Evolutionary conservation across 495 filamentous ascomycete genomes (phyloP).

Genomic region (Lichenothelia convexa): DNA sequence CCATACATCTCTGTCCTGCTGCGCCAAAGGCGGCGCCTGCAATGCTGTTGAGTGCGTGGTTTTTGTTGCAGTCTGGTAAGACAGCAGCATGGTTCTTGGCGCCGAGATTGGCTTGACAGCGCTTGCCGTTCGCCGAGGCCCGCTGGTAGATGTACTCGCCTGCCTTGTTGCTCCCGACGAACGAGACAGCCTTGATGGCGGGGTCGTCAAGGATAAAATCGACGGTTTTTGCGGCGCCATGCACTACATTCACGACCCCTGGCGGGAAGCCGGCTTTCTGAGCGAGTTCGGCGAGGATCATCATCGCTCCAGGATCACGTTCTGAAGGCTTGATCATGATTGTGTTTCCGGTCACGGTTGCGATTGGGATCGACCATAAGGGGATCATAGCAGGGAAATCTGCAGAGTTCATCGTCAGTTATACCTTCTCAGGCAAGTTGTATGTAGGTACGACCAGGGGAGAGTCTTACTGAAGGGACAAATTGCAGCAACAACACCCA

Average conservation of each 20-base stretch:
- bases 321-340: constrained; percentile 94
- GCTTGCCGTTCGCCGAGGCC: constrained; percentile 77
- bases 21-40: constrained; percentile 91
- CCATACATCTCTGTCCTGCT: constrained; percentile 96
- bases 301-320: constrained; percentile 90
- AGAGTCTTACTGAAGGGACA: constrained; percentile 82
- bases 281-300: constrained; percentile 90
- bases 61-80: constrained; percentile 94
- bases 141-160: constrained; percentile 92
- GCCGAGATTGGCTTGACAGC: constrained; percentile 93
- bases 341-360: constrained; percentile 86
- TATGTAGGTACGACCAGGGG: too few species aligned
- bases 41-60: constrained; percentile 87
- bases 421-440: background rate
- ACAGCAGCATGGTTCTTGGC: constrained; percentile 98
- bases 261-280: constrained; percentile 84
- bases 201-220: constrained; percentile 97
- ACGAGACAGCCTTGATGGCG: constrained; percentile 92
- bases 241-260: constrained; percentile 88
- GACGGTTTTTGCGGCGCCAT: constrained; percentile 78
- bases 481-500: constrained; percentile 90
- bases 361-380: constrained; percentile 89
- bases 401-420: constrained; percentile 16
- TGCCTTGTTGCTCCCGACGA: constrained; percentile 90
- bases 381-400: constrained; percentile 99